These are phyloP conservation scores for Mycena rebaudengoi DNA, from an alignment of 768 basidiomycete species.

Conservation along the genomic window DNA sequence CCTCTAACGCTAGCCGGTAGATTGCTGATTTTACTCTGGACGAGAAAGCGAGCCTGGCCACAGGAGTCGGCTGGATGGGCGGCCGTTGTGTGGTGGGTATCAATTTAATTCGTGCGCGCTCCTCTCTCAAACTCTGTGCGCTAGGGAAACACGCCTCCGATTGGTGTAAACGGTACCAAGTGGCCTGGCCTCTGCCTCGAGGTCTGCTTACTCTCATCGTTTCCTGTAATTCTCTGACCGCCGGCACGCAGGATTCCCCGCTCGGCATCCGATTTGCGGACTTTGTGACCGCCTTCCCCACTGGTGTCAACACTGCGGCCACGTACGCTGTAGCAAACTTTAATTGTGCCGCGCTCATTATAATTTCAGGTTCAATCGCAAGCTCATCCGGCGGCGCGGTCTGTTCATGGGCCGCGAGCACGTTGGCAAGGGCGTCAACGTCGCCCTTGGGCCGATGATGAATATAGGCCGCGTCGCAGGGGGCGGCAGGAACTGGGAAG, in stretches of 20 bases:
- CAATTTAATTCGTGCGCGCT: neutral
- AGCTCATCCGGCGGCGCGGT: constrained; percentile 79
- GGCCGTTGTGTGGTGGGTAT: constrained; percentile 72
- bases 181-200: constrained; percentile 81
- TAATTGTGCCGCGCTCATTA: neutral
- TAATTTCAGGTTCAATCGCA: constrained; percentile 70
- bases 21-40: constrained; percentile 61
- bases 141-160: constrained; percentile 65
- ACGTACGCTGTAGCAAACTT: constrained; percentile 61
- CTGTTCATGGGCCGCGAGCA: constrained; percentile 85
- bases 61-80: constrained; percentile 71
- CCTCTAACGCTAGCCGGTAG: constrained; percentile 42
- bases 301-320: constrained; percentile 84
- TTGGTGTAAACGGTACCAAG: constrained; percentile 50
- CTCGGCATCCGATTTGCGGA: constrained; percentile 84
- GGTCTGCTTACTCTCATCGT: constrained; percentile 38
- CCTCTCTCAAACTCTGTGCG: neutral
- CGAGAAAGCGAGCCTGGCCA: constrained; percentile 71
- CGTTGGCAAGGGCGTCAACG: constrained; percentile 82
- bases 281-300: constrained; percentile 80
- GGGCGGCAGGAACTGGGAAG: constrained; percentile 94
- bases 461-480: constrained; percentile 82
- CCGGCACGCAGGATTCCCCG: too few species aligned
- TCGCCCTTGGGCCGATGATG: constrained; percentile 86
- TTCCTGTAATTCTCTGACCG: neutral